Percentiles rank a stretch among this genome's conserved stretches.
phyloP scores from a whole-genome alignment of 2,329 filamentous ascomycete species.

The Chaetomium sp. region DNA sequence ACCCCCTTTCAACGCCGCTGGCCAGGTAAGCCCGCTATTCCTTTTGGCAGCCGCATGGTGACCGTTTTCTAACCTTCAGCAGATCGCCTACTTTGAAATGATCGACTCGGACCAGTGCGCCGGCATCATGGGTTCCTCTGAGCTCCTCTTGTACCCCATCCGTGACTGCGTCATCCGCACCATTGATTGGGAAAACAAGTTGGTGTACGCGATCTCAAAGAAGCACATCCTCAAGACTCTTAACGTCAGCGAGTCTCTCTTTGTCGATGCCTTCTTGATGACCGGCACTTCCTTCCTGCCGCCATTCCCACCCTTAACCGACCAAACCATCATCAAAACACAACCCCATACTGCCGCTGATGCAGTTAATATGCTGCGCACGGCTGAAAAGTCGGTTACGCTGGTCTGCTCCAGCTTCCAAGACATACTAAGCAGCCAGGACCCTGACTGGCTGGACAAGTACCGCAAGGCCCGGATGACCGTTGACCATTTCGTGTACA shows the following conservation, averaged over 20 bases:
- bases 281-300: conserved; percentile 74
- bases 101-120: conserved; percentile 61
- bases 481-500: conserved; percentile 80
- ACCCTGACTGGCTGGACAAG: conserved; percentile 73
- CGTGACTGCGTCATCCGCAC: conserved; percentile 63
- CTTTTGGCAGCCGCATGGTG: no score
- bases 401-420: conserved; percentile 70
- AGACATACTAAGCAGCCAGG: conserved; percentile 66
- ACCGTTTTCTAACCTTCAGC: conserved; percentile 10
- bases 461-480: conserved; percentile 82
- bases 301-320: conserved; percentile 70
- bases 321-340: conserved; percentile 45
- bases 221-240: conserved; percentile 64
- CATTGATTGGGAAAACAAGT: conserved; percentile 63
- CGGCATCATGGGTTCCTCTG: conserved; percentile 75
- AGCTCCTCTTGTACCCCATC: conserved; percentile 79
- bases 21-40: conserved; percentile 55
- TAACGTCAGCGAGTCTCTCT: conserved; percentile 60
- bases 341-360: conserved; percentile 61
- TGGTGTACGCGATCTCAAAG: conserved; percentile 58
- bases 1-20: conserved; percentile 80
- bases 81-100: conserved; percentile 75
- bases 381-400: conserved; percentile 63
- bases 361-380: conserved; percentile 70
- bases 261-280: conserved; percentile 78